A percentile compares a stretch with the other conserved stretches of the same genome.
Conservation (phyloP, 2,329 filamentous ascomycete species). For the Tympanopsis confertula region DNA sequence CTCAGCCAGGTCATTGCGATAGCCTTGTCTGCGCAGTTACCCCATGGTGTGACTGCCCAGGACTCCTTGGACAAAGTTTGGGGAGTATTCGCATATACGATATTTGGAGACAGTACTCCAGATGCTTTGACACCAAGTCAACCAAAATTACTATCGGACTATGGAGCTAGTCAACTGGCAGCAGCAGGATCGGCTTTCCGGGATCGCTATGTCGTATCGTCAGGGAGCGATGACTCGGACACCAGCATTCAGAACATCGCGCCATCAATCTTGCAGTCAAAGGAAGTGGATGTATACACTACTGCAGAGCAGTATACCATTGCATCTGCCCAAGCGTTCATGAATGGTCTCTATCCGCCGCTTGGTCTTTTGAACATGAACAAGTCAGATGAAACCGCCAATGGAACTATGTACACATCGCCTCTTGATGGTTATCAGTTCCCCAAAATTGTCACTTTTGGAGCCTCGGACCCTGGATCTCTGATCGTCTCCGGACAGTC, state of each 20-base stretch:
- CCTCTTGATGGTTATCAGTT: slow-evolving; percentile 48
- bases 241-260: slow-evolving; percentile 29
- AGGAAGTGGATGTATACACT: slow-evolving; percentile 33
- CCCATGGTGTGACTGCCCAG: background rate
- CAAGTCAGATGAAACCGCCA: slow-evolving; percentile 25
- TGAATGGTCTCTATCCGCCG: slow-evolving; percentile 50
- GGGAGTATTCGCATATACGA: slow-evolving; percentile 38
- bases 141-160: slow-evolving; percentile 28
- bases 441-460: slow-evolving; percentile 30
- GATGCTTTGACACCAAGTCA: slow-evolving; percentile 17
- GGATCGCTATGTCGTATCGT: slow-evolving; percentile 32
- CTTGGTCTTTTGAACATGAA: slow-evolving; percentile 17
- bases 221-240: slow-evolving; percentile 7
- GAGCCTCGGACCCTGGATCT: slow-evolving; percentile 35
- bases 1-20: background rate
- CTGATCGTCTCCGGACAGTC: slow-evolving; percentile 24
- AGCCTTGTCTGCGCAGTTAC: background rate
- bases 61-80: slow-evolving; percentile 17
- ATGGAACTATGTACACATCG: slow-evolving; percentile 28
- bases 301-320: slow-evolving; percentile 31
- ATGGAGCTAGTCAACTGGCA: slow-evolving; percentile 41
- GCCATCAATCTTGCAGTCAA: slow-evolving; percentile 25
- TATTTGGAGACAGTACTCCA: slow-evolving; percentile 42
- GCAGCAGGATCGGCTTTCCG: slow-evolving; percentile 36
- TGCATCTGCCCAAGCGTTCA: slow-evolving; percentile 45